These are phyloP conservation scores for Fomitopsis schrenkii DNA, from an alignment of 1,284 basidiomycete species.

Conservation along the genomic window DNA sequence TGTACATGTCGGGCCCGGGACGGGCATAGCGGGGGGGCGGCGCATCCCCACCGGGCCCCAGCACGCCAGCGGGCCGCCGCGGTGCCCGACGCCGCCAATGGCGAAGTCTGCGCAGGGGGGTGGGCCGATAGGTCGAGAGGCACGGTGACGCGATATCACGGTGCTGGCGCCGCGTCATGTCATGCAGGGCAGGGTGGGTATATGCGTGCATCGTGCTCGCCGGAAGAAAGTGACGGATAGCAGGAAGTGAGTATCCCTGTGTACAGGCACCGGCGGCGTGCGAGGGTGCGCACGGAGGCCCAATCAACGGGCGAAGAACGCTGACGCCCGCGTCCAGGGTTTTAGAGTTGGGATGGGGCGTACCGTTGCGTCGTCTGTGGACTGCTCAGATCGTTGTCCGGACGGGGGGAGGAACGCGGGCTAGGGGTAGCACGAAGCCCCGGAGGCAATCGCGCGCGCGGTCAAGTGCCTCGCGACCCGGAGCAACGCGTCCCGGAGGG, in stretches of 20 bases:
- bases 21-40: background rate
- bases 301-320: background rate
- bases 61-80: no score
- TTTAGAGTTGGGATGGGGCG: slow-evolving; percentile 4
- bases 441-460: background rate
- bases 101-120: no score
- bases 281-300: background rate
- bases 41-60: no score
- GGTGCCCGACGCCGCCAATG: background rate
- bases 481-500: background rate
- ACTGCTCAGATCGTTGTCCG: background rate
- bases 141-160: background rate
- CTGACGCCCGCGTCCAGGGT: background rate
- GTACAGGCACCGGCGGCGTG: background rate
- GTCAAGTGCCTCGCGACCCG: background rate
- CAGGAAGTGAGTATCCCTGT: background rate
- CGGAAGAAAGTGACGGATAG: background rate
- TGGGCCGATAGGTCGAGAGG: background rate
- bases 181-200: background rate
- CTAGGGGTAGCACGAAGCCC: background rate
- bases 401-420: background rate
- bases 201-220: background rate
- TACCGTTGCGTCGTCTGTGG: slow-evolving; percentile 2
- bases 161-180: background rate
- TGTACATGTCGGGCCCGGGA: background rate